Conservation (phyloP, 1,284 basidiomycete genomes). For the Phenoliferia sp. region DNA sequence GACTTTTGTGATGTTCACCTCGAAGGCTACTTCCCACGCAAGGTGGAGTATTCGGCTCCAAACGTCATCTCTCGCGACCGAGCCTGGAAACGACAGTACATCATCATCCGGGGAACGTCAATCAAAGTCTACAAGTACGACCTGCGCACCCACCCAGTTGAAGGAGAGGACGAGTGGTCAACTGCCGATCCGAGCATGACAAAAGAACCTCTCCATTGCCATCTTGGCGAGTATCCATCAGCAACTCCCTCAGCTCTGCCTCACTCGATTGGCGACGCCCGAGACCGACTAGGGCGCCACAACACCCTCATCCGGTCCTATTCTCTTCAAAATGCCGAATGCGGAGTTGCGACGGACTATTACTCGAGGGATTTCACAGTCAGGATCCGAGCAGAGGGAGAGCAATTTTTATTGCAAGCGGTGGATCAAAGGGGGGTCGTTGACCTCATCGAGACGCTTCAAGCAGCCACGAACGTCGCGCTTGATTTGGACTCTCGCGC, state of each 20-base stretch:
- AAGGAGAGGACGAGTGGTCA: conserved; percentile 20
- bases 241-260: conserved; percentile 18
- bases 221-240: conserved; percentile 34
- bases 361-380: conserved; percentile 90
- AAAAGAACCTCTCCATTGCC: conserved; percentile 35
- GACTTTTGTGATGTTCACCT: conserved; percentile 62
- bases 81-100: conserved; percentile 83
- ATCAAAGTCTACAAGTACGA: conserved; percentile 76
- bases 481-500: conserved; percentile 79
- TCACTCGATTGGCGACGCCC: conserved; percentile 21
- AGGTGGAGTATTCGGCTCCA: conserved; percentile 86
- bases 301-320: conserved; percentile 56
- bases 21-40: conserved; percentile 76
- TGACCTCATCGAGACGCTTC: conserved; percentile 93
- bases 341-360: conserved; percentile 81
- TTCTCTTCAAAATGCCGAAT: conserved; percentile 79
- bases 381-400: conserved; percentile 84
- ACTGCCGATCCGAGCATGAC: conserved; percentile 3
- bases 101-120: conserved; percentile 86
- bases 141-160: conserved; percentile 45
- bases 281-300: conserved; percentile 19
- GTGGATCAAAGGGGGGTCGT: conserved; percentile 79
- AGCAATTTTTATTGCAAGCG: conserved; percentile 94
- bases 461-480: conserved; percentile 88
- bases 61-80: conserved; percentile 83